Percentiles rank a stretch among this genome's conserved stretches.
Conservation (phyloP, 1,284 basidiomycete genomes). For the Anthracocystis walkeri region DNA sequence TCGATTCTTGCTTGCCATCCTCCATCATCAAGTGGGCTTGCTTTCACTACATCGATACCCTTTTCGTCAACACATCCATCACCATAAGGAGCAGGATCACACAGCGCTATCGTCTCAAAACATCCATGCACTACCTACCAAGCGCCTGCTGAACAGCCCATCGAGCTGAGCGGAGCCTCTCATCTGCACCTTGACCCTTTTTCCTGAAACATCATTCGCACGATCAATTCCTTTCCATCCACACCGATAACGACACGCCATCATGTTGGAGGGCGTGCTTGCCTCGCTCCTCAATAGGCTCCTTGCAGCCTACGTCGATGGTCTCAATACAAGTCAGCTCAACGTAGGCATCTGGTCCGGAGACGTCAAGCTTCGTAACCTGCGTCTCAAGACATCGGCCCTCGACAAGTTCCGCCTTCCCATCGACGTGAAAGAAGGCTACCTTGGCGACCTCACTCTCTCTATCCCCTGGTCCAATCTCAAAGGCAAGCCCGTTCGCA, state of each 20-base stretch:
- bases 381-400: constrained; percentile 91
- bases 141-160: constrained; percentile 5
- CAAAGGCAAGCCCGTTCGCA: constrained; percentile 90
- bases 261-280: constrained; percentile 68
- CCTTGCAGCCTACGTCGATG: constrained; percentile 94
- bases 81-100: not conserved
- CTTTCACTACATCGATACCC: not conserved
- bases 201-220: not conserved
- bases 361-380: constrained; percentile 80
- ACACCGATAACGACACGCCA: not conserved
- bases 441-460: constrained; percentile 90
- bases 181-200: not conserved
- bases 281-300: constrained; percentile 77
- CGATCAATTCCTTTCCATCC: not conserved
- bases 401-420: constrained; percentile 96
- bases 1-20: not conserved
- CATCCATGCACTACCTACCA: constrained; percentile 3
- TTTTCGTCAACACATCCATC: not conserved
- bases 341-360: constrained; percentile 95
- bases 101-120: not conserved
- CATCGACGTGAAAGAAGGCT: constrained; percentile 91
- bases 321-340: constrained; percentile 92
- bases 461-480: constrained; percentile 96
- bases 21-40: not conserved
- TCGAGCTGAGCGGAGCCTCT: not conserved